Evolutionary conservation across 2,329 filamentous ascomycete genomes (phyloP), one percentile per base, ranked within the genome.

Genomic region (Tolypocladium tundrense): DNA sequence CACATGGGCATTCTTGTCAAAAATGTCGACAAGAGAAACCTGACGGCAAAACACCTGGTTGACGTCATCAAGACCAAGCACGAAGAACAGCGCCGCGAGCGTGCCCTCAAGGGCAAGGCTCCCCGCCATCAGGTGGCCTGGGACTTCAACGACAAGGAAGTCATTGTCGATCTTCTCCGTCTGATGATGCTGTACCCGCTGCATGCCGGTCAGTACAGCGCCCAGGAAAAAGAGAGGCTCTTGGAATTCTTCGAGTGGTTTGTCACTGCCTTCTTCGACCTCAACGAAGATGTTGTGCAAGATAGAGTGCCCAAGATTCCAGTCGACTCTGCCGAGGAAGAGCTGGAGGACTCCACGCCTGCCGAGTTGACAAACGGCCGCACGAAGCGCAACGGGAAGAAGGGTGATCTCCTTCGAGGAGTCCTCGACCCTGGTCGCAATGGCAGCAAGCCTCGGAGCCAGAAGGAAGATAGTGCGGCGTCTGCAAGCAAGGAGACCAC

Each of bases 1-100:
- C 94, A 99, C 68, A 96, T 97, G 82, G 91, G 91, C 24, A 91
- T 96, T 60, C 87, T 91, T 56, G 89, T 91, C 67, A 96, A 94
- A 75, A 84, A 87, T 62, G 86, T 83, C 42, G 94, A 99, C 74
- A 97, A 97, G 82, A 88, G 91, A 64, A 88, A 90, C 63, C 89
- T 97, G 60, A 89, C 93, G 54, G 86, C 88, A 4, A 97, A 97
- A 75, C 88, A 93, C 59, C 84, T 99, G 13, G 87, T 94, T 40
- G 89, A 91, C 65, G 87, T 94, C 60, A 92, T 97, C 69, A 91
- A 94, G 72, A 91, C 90, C 54, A 95, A 91, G 71, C 88, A 93
- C 64, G 92, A 97, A 70, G 92, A 97, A 72, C 89, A 93, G 69
- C 87, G 89, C 67, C 88, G 89, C 55, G 78, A 86, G 64, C 84